These are phyloP conservation scores for Neoarthrinium moseri DNA, from an alignment of 2,329 filamentous ascomycete genomes.

Conservation along the genomic window DNA sequence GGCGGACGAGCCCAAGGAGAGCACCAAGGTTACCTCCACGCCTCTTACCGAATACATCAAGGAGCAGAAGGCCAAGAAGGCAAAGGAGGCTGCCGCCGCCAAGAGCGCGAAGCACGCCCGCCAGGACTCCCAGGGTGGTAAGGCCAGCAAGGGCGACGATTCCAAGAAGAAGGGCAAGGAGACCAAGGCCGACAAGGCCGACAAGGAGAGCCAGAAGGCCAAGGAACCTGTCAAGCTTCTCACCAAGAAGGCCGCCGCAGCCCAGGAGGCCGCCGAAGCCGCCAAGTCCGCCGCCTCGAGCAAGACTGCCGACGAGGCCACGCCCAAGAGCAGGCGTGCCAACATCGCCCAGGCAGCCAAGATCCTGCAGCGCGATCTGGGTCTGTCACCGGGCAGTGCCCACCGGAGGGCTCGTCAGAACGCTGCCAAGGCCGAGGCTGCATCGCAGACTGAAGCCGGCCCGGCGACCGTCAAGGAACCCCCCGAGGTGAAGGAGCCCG, in stretches of 20 bases:
- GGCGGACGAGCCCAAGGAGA: conserved; percentile 48
- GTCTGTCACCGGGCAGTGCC: conserved; percentile 61
- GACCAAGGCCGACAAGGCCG: conserved; percentile 58
- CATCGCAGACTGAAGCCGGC: conserved; percentile 33
- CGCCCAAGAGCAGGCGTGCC: conserved; percentile 55
- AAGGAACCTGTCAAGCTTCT: conserved; percentile 64
- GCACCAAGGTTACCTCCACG: conserved; percentile 71
- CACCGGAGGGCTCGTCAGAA: conserved; percentile 60
- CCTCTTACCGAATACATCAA: conserved; percentile 87
- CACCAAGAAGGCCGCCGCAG: conserved; percentile 53
- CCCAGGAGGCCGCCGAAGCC: conserved; percentile 43
- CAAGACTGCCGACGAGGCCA: conserved; percentile 32
- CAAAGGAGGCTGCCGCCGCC: conserved; percentile 28
- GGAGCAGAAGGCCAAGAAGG: conserved; percentile 75
- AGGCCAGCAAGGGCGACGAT: conserved; percentile 50
- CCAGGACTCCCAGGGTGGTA: conserved; percentile 51
- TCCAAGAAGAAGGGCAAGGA: conserved; percentile 59
- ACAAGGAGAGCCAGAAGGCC: conserved; percentile 55
- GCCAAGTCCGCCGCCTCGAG: conserved; percentile 33
- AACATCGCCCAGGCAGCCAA: conserved; percentile 64
- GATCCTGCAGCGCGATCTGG: conserved; percentile 65
- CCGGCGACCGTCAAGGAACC: conserved; percentile 29
- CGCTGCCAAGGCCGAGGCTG: conserved; percentile 54
- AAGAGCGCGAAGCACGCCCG: conserved; percentile 54
- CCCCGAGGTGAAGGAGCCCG: conserved; percentile 18